phyloP scores from a whole-genome alignment of 2,329 filamentous ascomycete genomes.

The Emericellopsis atlantica region DNA sequence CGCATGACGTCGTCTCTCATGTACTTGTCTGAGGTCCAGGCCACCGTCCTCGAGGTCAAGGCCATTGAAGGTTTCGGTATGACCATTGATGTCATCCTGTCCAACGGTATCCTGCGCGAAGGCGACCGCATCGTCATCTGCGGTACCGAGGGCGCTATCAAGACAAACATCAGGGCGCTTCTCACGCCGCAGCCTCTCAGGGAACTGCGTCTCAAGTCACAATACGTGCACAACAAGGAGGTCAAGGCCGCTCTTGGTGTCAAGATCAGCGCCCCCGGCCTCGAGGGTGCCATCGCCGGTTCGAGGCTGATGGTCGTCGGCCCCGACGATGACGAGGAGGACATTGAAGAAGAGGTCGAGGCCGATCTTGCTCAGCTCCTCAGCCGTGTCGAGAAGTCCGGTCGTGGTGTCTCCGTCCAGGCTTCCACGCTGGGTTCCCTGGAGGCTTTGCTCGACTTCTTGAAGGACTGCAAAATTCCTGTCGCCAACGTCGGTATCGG shows the following conservation, averaged over 20 bases:
- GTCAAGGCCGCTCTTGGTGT: conserved; percentile 97
- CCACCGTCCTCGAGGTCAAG: conserved; percentile 97
- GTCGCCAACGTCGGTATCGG: conserved; percentile 96
- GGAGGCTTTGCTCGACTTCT: conserved; percentile 90
- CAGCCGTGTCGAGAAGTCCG: conserved; percentile 80
- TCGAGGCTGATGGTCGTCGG: conserved; percentile 90
- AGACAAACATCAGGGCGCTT: conserved; percentile 88
- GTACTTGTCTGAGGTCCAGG: conserved; percentile 97
- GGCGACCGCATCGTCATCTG: conserved; percentile 92
- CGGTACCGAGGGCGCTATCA: conserved; percentile 91
- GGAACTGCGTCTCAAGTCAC: conserved; percentile 87
- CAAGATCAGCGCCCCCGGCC: conserved; percentile 93
- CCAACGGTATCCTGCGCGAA: conserved; percentile 88
- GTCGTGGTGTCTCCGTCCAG: conserved; percentile 91
- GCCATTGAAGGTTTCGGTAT: conserved; percentile 97
- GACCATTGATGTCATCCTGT: conserved; percentile 93
- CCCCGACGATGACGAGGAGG: conserved; percentile 90
- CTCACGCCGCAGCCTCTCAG: conserved; percentile 87
- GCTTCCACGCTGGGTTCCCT: conserved; percentile 95
- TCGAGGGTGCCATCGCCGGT: conserved; percentile 92
- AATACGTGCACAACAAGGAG: conserved; percentile 98
- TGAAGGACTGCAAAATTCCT: conserved; percentile 91
- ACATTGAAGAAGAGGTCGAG: conserved; percentile 94
- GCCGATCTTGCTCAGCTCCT: conserved; percentile 84
- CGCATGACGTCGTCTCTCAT: conserved; percentile 95